A percentile compares a stretch with the other conserved stretches of the same genome.
Evolutionary conservation across 176 grass and related monocot genomes (phyloP).

Genomic region (Eleusine coracana): DNA sequence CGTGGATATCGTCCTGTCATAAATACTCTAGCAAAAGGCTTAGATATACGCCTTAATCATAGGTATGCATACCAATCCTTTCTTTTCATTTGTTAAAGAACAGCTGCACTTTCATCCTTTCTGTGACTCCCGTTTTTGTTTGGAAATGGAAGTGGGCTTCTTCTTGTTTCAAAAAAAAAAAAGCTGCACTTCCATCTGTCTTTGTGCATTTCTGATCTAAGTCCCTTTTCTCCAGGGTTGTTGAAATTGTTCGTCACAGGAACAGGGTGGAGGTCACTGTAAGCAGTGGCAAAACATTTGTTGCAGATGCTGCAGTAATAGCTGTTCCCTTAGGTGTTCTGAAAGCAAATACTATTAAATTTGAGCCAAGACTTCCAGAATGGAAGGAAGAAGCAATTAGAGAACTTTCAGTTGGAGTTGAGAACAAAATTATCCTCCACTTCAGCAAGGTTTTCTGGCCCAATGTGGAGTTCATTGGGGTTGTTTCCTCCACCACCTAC

Average conservation of each 20-base stretch:
- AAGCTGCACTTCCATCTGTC: background rate
- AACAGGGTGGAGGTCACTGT: constrained; percentile 93
- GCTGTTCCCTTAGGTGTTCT: constrained; percentile 83
- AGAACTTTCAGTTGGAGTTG: constrained; percentile 75
- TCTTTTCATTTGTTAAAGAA: background rate
- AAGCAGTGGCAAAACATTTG: constrained; percentile 82
- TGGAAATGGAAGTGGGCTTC: too few species aligned
- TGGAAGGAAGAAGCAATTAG: constrained; percentile 95
- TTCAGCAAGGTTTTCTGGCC: constrained; percentile 96
- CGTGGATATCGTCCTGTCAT: constrained; percentile 95
- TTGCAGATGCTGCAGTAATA: constrained; percentile 79
- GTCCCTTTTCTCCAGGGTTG: constrained; percentile 59
- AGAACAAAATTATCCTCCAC: constrained; percentile 96
- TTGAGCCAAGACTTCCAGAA: constrained; percentile 78
- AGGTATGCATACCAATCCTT: constrained; percentile 50
- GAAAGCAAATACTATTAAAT: constrained; percentile 77
- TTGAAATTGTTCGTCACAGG: constrained; percentile 74
- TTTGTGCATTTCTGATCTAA: constrained; percentile 38
- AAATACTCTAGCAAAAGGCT: constrained; percentile 92
- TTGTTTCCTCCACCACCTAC: constrained; percentile 84
- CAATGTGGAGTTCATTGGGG: constrained; percentile 96
- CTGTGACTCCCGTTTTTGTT: too few species aligned
- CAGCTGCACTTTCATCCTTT: background rate
- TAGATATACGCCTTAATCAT: constrained; percentile 84
- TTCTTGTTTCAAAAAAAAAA: too few species aligned